Evolutionary conservation across 2,329 filamentous ascomycete genomes (phyloP).

Genomic region (Herpotrichia juniperi): DNA sequence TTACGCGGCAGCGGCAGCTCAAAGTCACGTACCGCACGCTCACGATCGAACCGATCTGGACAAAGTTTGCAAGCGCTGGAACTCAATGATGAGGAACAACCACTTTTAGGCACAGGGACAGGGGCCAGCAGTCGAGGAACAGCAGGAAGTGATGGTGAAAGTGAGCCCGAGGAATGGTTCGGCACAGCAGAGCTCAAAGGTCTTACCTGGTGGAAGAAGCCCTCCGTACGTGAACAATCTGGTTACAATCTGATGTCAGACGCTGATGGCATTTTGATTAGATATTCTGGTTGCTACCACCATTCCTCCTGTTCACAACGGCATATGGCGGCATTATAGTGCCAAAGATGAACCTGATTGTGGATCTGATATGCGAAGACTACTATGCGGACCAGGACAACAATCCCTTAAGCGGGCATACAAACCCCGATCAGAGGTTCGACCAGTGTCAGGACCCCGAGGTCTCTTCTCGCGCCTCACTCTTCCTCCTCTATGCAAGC

Average conservation of each 20-base stretch:
- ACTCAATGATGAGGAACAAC: conserved; percentile 31
- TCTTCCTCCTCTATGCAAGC: conserved; percentile 78
- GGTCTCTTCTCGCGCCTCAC: conserved; percentile 77
- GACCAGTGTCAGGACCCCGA: conserved; percentile 78
- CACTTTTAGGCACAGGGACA: conserved; percentile 31
- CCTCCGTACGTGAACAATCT: conserved; percentile 50
- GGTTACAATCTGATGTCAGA: conserved; percentile 8
- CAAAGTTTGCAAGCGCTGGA: conserved; percentile 17
- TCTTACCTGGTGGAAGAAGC: conserved; percentile 56
- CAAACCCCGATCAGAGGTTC: conserved; percentile 46
- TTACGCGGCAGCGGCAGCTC: conserved; percentile 17
- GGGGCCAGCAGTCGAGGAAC: conserved; percentile 15
- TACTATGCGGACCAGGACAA: conserved; percentile 70
- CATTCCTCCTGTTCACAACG: conserved; percentile 80
- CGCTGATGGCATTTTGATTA: conserved; percentile 13
- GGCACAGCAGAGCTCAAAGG: conserved; percentile 47
- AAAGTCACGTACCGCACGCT: conserved; percentile 12
- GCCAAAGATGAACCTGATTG: conserved; percentile 85
- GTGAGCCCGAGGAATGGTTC: conserved; percentile 33
- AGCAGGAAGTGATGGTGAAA: conserved; percentile 11
- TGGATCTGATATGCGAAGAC: conserved; percentile 80
- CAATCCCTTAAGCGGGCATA: conserved; percentile 44
- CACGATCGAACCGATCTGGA: conserved; percentile 19
- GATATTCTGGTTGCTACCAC: conserved; percentile 83
- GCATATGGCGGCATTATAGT: conserved; percentile 87